A percentile compares a stretch with the other conserved stretches of the same genome.
Evolutionary conservation across 140 eudicot species (phyloP).

Genomic region (Senecio squalidus): DNA sequence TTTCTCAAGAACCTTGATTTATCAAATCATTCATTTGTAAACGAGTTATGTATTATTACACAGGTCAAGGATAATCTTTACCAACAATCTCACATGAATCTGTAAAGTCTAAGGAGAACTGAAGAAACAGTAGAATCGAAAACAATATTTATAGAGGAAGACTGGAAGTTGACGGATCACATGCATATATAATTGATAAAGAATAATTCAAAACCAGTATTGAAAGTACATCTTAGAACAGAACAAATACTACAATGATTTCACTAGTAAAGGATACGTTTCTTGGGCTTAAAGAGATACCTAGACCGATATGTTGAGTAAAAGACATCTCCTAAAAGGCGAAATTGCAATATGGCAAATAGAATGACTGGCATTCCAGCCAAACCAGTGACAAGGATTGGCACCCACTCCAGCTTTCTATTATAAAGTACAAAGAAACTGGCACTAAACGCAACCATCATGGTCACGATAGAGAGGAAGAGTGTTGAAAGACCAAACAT

Average conservation of each 20-base stretch:
- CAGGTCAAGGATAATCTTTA: no score
- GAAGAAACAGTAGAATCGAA: no score
- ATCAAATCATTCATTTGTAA: no score
- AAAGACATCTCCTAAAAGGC: slow-evolving; percentile 33
- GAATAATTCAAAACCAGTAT: neutral
- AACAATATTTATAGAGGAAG: no score
- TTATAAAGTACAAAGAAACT: slow-evolving; percentile 32
- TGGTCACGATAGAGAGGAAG: slow-evolving; percentile 43
- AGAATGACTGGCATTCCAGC: slow-evolving; percentile 32
- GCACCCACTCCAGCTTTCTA: slow-evolving; percentile 21
- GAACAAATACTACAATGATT: neutral
- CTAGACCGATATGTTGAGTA: slow-evolving; percentile 26
- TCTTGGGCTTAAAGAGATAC: slow-evolving; percentile 24
- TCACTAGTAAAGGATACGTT: slow-evolving; percentile 16
- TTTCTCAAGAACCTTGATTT: no score
- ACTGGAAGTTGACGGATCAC: no score
- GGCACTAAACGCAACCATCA: slow-evolving; percentile 43
- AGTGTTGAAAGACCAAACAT: slow-evolving; percentile 37
- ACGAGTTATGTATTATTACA: no score
- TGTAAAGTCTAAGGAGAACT: no score
- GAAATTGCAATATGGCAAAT: slow-evolving; percentile 34
- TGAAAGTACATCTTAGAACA: slow-evolving; percentile 3
- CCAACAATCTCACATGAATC: no score
- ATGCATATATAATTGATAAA: neutral
- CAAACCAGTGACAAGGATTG: slow-evolving; percentile 18